phyloP scores from a whole-genome alignment of 805 yeast genomes.

The Candida ascalaphidarum region DNA sequence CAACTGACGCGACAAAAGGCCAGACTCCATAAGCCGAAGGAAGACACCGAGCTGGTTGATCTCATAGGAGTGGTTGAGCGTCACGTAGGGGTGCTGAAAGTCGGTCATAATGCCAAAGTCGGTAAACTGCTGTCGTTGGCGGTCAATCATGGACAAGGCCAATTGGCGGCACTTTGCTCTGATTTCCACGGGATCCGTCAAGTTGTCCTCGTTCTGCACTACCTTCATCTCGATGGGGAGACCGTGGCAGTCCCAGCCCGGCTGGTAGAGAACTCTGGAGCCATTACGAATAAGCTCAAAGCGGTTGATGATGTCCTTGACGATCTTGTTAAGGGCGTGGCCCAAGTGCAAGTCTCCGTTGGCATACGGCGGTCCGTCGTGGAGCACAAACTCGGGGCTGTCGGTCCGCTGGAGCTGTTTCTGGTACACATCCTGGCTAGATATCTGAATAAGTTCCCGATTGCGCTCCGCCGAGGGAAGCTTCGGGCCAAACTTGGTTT shows the following conservation, averaged over 20 bases:
- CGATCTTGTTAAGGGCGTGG: slow-evolving; percentile 83
- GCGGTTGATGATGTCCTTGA: slow-evolving; percentile 80
- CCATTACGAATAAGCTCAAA: slow-evolving; percentile 53
- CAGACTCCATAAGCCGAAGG: slow-evolving; percentile 51
- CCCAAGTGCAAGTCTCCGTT: slow-evolving; percentile 90
- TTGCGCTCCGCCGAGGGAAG: slow-evolving; percentile 54
- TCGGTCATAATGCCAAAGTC: slow-evolving; percentile 78
- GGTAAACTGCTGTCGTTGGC: slow-evolving; percentile 57
- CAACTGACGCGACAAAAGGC: slow-evolving; percentile 71
- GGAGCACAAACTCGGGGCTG: slow-evolving; percentile 48
- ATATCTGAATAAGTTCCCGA: slow-evolving; percentile 37
- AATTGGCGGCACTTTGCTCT: slow-evolving; percentile 59
- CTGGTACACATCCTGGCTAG: slow-evolving; percentile 53
- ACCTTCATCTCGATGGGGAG: slow-evolving; percentile 92
- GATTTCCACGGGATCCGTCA: slow-evolving; percentile 41
- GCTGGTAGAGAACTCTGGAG: slow-evolving; percentile 58
- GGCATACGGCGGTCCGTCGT: slow-evolving; percentile 99
- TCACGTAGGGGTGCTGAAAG: slow-evolving; percentile 64
- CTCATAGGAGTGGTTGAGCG: slow-evolving; percentile 67
- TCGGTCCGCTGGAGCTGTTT: slow-evolving; percentile 39
- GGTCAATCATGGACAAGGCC: slow-evolving; percentile 58
- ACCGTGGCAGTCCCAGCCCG: slow-evolving; percentile 99
- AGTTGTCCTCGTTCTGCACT: slow-evolving; percentile 25
- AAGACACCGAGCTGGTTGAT: slow-evolving; percentile 67
- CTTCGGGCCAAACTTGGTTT: slow-evolving; percentile 43